A percentile compares a stretch with the other conserved stretches of the same genome.
Conservation (phyloP, 2,329 filamentous ascomycete genomes). For the Penicillium sp. region DNA sequence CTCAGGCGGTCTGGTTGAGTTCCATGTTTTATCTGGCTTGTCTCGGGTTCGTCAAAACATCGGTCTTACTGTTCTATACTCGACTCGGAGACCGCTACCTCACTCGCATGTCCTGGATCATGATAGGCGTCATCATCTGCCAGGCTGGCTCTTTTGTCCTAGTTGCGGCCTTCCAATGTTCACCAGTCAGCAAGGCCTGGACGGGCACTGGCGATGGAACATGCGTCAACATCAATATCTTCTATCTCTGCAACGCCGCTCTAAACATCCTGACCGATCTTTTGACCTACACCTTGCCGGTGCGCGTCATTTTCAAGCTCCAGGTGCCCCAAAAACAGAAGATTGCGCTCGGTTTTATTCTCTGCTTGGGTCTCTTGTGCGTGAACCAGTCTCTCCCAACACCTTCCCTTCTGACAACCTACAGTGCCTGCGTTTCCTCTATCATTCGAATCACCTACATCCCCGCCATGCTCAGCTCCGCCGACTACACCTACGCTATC, state of each 20-base stretch:
- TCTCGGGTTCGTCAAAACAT: conserved; percentile 51
- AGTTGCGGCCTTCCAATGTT: conserved; percentile 48
- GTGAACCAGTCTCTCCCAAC: neutral
- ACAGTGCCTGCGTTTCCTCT: conserved; percentile 48
- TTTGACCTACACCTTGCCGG: conserved; percentile 54
- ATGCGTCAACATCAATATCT: conserved; percentile 52
- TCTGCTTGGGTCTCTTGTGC: conserved; percentile 52
- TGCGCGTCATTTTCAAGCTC: conserved; percentile 48
- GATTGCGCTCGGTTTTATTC: conserved; percentile 48
- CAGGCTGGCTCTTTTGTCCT: conserved; percentile 46
- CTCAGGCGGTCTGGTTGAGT: conserved; percentile 47
- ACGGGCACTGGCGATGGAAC: conserved; percentile 32
- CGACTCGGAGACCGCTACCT: conserved; percentile 44
- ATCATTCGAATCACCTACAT: conserved; percentile 51
- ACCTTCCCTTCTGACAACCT: neutral
- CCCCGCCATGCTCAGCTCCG: conserved; percentile 42
- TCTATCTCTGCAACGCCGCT: conserved; percentile 56
- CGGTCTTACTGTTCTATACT: conserved; percentile 48
- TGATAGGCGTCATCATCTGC: conserved; percentile 43
- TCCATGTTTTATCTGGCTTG: conserved; percentile 52
- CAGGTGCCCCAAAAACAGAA: conserved; percentile 52
- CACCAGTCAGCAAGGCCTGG: conserved; percentile 44
- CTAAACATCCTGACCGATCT: conserved; percentile 64
- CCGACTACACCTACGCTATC: conserved; percentile 39
- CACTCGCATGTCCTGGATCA: conserved; percentile 36